Conservation (phyloP, 306 rosid species). For the Castanea sativa region DNA sequence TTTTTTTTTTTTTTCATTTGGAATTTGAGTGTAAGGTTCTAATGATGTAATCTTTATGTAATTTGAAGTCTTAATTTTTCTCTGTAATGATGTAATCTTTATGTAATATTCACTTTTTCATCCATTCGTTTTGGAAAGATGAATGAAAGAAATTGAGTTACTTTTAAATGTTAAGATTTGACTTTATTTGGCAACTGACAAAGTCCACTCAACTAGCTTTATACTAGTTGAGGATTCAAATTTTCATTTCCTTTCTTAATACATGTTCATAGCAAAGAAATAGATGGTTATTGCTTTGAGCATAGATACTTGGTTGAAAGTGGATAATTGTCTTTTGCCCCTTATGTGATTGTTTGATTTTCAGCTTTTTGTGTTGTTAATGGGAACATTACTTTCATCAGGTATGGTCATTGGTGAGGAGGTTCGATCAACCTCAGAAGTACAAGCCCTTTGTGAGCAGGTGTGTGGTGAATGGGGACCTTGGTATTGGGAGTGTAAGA, state of each 20-base stretch:
- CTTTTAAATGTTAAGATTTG: background rate
- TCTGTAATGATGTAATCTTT: background rate
- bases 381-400: conserved; percentile 31
- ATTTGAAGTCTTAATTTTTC: background rate
- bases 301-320: background rate
- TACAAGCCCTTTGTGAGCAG: conserved; percentile 91
- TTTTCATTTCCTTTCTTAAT: background rate
- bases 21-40: background rate
- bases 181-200: background rate
- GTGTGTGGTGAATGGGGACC: conserved; percentile 73
- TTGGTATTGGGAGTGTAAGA: conserved; percentile 87
- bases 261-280: background rate
- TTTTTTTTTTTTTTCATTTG: background rate
- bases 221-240: background rate
- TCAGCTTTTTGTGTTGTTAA: background rate
- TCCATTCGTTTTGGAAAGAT: background rate
- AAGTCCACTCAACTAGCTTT: background rate
- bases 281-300: background rate
- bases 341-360: conserved; percentile 16
- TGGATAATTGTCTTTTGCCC: background rate
- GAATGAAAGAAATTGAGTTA: background rate
- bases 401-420: conserved; percentile 98
- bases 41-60: too few relatives aligned
- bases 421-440: conserved; percentile 91
- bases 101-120: background rate